Base-by-base conservation (phyloP, 768 basidiomycete species). In the Tricholoma sp. region DNA sequence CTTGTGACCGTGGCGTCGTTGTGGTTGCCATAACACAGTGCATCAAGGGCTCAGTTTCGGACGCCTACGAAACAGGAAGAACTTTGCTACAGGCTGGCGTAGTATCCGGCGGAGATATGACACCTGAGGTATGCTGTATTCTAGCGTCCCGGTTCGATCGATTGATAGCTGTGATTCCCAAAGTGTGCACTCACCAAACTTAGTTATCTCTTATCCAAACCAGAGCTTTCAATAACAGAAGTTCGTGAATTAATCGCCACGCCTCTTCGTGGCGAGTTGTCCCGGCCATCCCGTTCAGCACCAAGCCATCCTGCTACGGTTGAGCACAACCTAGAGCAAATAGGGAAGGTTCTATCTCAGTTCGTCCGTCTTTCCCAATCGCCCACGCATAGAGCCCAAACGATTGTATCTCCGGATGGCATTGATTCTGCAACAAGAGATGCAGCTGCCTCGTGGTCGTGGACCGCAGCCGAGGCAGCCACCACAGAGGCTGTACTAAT, bases 1-100 rank as follows among this genome's bases (percentile, higher is more conserved):
- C 94, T 2, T 91, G 89, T 60, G 83, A 87, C 56, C 82, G 88
- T 1, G 93, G 91, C 9, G 80, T 95, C 2, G 83, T 96, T 53
- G 83, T 98, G 50, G 92, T 98, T 37, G 91, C 94, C 10, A 94
- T 97, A 51, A 86, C 92, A 0, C 95, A 98, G 65, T 97, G 95
- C 66, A 67, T 84, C 14, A 93, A 87, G 68, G 95, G 95, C 7
- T 80, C 87, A 4, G 94, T 98, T 8, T 88, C 87, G 8, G 85
- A 88, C 64, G 84, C 86, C 14, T 95, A 95, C 63, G 85, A 89
- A 71, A 88, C 89, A 11, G 91, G 89, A 4, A 76, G 86, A 61
- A 80, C 81, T 2, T 75, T 94, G 19, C 73, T 84, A 32, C 78
- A 83, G 49, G 79, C 75, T n/a, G 93, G 94, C 0, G 86, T 95